Evolutionary conservation across 75 land plant genomes (phyloP).

Genomic region (Sequoia sempervirens): DNA sequence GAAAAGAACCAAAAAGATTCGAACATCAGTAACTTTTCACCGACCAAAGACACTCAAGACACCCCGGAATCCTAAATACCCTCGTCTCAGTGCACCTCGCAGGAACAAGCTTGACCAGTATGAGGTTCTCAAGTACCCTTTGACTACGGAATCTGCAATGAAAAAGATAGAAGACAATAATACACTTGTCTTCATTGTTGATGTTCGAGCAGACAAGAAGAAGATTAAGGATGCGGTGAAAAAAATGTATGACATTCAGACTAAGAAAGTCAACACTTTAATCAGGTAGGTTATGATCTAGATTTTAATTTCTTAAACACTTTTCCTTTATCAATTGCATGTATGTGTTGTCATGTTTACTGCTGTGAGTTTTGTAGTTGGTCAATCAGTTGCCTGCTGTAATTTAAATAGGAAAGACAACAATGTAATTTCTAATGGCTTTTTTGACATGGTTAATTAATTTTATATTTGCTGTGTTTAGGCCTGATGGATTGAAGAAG

Average conservation of each 20-base stretch:
- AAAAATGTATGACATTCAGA: conserved; percentile 64
- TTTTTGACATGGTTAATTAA: not conserved
- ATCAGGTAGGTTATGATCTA: conserved; percentile 27
- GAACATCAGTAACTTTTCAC: conserved; percentile 60
- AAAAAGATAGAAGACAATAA: conserved; percentile 81
- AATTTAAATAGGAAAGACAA: not conserved
- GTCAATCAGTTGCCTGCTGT: not conserved
- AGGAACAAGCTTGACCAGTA: conserved; percentile 71
- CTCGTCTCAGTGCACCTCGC: conserved; percentile 42
- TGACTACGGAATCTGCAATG: conserved; percentile 70
- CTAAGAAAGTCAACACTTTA: conserved; percentile 57
- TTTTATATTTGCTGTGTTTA: conserved; percentile 10
- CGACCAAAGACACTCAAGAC: conserved; percentile 43
- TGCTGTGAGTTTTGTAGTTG: not conserved
- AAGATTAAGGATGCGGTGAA: conserved; percentile 66
- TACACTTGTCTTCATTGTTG: conserved; percentile 75
- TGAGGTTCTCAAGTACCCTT: conserved; percentile 61
- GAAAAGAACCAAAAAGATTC: conserved; percentile 39
- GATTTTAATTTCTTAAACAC: not conserved
- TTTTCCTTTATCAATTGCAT: not conserved
- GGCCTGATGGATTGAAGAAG: conserved; percentile 66
- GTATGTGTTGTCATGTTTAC: not conserved
- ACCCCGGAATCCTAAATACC: conserved; percentile 48
- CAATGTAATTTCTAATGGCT: not conserved
- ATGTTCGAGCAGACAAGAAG: conserved; percentile 73